A percentile compares a stretch with the other conserved stretches of the same genome.
Conservation (phyloP, 352 stramenopile genomes). For the Saprolegnia parasitica region DNA sequence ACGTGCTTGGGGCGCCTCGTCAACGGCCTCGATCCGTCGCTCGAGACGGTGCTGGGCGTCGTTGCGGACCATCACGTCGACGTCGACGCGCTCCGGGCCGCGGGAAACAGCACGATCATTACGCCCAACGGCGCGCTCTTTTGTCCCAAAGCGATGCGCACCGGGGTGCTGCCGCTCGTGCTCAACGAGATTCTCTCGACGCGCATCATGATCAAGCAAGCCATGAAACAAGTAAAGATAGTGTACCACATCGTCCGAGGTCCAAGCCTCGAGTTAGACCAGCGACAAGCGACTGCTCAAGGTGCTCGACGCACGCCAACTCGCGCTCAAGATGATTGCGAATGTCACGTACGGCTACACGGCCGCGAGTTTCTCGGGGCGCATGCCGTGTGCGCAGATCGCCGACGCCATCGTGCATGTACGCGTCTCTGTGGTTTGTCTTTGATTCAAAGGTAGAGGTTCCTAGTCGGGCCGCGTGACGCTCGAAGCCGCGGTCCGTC, state of each 20-base stretch:
- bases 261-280: constrained; percentile 24
- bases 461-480: constrained; percentile 78
- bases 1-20: constrained; percentile 92
- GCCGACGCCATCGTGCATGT: constrained; percentile 98
- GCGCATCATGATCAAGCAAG: constrained; percentile 97
- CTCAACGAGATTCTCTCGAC: constrained; percentile 94
- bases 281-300: constrained; percentile 45
- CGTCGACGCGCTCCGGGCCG: constrained; percentile 42
- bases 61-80: constrained; percentile 43
- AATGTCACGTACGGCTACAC: constrained; percentile 99
- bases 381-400: constrained; percentile 94
- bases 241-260: constrained; percentile 32
- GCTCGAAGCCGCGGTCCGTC: constrained; percentile 90
- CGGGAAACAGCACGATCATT: constrained; percentile 54
- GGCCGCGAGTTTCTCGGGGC: constrained; percentile 95
- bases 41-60: constrained; percentile 65
- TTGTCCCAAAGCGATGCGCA: constrained; percentile 86
- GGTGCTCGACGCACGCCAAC: constrained; percentile 70
- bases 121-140: constrained; percentile 95
- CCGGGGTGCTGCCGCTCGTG: constrained; percentile 96
- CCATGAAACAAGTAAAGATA: constrained; percentile 90
- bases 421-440: neutral
- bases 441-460: neutral
- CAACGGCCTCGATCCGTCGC: constrained; percentile 58
- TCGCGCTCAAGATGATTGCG: constrained; percentile 98